Conservation (phyloP, 73 alveolate species). For the Paramecium pentaurelia region DNA sequence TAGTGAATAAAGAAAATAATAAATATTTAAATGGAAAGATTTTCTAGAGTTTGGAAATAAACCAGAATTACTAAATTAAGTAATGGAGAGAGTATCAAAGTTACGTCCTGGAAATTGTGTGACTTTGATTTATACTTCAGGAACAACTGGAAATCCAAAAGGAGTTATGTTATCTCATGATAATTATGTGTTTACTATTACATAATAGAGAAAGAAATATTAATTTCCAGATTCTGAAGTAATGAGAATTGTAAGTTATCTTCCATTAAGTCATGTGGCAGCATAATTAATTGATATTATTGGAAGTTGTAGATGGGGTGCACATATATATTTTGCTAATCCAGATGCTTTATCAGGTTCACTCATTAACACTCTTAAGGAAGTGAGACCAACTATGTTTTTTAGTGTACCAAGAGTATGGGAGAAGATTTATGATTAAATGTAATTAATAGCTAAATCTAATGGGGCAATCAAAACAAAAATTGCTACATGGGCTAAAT, state of each 20-base stretch:
- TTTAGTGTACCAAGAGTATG: conserved; percentile 90
- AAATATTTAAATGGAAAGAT: conserved; percentile 70
- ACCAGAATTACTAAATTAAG: not conserved
- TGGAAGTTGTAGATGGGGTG: conserved; percentile 56
- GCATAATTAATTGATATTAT: conserved; percentile 74
- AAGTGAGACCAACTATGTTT: conserved; percentile 82
- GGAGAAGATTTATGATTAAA: conserved; percentile 86
- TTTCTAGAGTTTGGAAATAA: conserved; percentile 62
- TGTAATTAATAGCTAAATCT: conserved; percentile 71
- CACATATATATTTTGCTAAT: conserved; percentile 73
- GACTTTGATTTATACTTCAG: conserved; percentile 82
- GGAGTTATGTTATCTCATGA: conserved; percentile 92
- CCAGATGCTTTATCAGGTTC: conserved; percentile 88
- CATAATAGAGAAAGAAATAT: not conserved
- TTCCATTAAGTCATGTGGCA: conserved; percentile 85
- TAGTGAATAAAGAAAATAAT: conserved; percentile 4
- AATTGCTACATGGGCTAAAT: conserved; percentile 78
- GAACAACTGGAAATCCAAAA: conserved; percentile 88
- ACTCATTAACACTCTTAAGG: conserved; percentile 70
- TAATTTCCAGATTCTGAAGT: not conserved
- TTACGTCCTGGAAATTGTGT: conserved; percentile 74
- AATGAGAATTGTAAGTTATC: conserved; percentile 72
- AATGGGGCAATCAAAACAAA: conserved; percentile 60
- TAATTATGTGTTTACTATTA: conserved; percentile 56
- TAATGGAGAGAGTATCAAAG: not conserved